phyloP scores from a whole-genome alignment of 1,284 basidiomycete species.

The Marasmius fiardii region DNA sequence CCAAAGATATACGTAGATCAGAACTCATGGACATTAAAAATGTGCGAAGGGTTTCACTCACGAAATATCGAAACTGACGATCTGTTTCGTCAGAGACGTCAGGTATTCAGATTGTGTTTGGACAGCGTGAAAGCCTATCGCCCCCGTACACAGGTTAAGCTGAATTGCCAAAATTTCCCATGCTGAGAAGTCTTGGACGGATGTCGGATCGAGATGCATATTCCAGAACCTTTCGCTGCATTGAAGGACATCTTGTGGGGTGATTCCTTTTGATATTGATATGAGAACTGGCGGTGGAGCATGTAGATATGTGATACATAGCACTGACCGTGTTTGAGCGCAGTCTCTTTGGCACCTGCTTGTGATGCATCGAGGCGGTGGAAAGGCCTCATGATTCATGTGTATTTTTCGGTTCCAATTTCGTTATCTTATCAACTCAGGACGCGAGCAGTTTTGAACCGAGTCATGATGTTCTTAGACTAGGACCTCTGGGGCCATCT shows the following conservation, averaged over 20 bases:
- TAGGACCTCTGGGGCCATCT: too few species aligned
- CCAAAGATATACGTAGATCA: too few species aligned
- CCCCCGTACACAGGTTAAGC: slow-evolving; percentile 40
- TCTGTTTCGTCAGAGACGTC: slow-evolving; percentile 24
- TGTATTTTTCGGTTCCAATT: too few species aligned
- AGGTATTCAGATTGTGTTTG: slow-evolving; percentile 27
- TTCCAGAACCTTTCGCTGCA: slow-evolving; percentile 32
- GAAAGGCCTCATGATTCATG: too few species aligned
- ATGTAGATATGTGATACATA: too few species aligned
- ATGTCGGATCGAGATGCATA: slow-evolving; percentile 34
- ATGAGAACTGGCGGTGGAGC: too few species aligned
- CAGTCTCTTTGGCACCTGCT: too few species aligned
- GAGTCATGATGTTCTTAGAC: too few species aligned
- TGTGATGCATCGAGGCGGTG: too few species aligned
- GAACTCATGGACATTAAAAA: not conserved
- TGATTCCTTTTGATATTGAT: slow-evolving; percentile 21
- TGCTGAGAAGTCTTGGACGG: slow-evolving; percentile 33
- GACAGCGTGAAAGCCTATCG: slow-evolving; percentile 29
- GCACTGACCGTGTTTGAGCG: too few species aligned
- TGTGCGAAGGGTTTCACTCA: slow-evolving; percentile 5
- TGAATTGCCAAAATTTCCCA: slow-evolving; percentile 37
- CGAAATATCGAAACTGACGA: slow-evolving; percentile 23
- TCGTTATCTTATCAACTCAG: too few species aligned
- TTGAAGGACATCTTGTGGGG: slow-evolving; percentile 30
- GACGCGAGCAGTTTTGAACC: too few species aligned